These are phyloP conservation scores for Pinus albicaulis DNA, from an alignment of 75 land plant genomes.

Conservation along the genomic window DNA sequence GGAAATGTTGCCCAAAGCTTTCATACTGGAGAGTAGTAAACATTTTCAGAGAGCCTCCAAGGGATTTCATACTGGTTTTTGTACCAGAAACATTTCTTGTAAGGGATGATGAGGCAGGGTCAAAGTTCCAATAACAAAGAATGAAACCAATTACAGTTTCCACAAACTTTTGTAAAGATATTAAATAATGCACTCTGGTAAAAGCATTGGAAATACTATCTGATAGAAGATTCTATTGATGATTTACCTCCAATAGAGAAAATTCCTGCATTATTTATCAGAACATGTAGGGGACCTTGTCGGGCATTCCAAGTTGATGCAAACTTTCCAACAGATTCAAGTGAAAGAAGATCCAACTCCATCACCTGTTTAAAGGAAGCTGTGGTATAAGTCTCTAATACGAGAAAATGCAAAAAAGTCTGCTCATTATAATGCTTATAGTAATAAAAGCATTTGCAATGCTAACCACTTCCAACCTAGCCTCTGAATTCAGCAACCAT, in stretches of 20 bases:
- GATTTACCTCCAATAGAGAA: slow-evolving; percentile 81
- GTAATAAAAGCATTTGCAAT: no score
- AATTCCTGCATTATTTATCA: slow-evolving; percentile 97
- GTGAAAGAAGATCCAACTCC: slow-evolving; percentile 85
- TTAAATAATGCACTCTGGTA: background rate
- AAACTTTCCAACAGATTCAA: slow-evolving; percentile 80
- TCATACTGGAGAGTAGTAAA: no score
- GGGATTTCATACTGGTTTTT: no score
- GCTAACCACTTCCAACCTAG: no score
- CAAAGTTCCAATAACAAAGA: no score
- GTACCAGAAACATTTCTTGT: no score
- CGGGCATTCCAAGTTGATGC: slow-evolving; percentile 86
- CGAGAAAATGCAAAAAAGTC: background rate
- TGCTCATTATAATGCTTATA: no score
- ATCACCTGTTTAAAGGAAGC: slow-evolving; percentile 58
- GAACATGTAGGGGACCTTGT: slow-evolving; percentile 66
- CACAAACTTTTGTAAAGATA: background rate
- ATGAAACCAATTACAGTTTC: no score
- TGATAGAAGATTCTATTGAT: background rate
- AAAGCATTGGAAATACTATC: background rate
- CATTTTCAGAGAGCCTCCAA: no score
- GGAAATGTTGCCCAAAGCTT: no score
- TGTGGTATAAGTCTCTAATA: background rate
- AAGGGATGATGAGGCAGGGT: no score
- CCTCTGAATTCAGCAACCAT: no score